Evolutionary conservation across 148 eudicot species (phyloP).

Genomic region (Gaultheria prostrata): DNA sequence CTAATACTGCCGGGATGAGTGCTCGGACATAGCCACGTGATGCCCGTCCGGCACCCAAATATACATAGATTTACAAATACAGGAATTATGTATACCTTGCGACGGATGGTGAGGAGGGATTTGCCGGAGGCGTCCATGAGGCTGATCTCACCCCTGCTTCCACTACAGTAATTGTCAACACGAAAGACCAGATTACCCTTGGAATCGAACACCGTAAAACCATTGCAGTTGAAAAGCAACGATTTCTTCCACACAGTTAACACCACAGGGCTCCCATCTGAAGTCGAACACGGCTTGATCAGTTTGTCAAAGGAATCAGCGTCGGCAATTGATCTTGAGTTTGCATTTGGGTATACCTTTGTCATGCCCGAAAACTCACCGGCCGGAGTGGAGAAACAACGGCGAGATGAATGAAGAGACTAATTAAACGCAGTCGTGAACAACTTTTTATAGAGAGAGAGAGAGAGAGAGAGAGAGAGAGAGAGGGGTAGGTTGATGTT

Average conservation of each 20-base stretch:
- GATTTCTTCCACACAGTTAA: slow-evolving; percentile 86
- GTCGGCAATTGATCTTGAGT: neutral
- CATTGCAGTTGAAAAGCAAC: slow-evolving; percentile 58
- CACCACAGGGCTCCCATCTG: slow-evolving; percentile 16
- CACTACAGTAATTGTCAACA: slow-evolving; percentile 61
- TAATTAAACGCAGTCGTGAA: too few relatives aligned
- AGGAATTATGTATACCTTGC: slow-evolving; percentile 46
- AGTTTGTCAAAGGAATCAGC: slow-evolving; percentile 1
- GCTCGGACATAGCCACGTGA: too few relatives aligned
- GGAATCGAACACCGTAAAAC: slow-evolving; percentile 68
- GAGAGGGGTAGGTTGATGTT: neutral
- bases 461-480: neutral
- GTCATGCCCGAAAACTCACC: slow-evolving; percentile 20
- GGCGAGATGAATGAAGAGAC: neutral
- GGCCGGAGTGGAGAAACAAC: neutral
- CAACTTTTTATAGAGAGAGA: neutral
- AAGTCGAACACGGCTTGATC: neutral
- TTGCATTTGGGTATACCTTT: slow-evolving; percentile 32
- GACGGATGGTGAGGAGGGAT: slow-evolving; percentile 73
- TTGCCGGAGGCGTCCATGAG: slow-evolving; percentile 75
- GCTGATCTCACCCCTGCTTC: slow-evolving; percentile 36
- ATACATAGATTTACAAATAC: neutral
- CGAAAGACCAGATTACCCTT: slow-evolving; percentile 67
- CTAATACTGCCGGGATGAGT: too few relatives aligned
- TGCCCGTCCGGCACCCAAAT: too few relatives aligned